Percentiles rank a stretch among this genome's conserved stretches.
Conservation (phyloP, 2,329 filamentous ascomycete genomes). For the Cordyceps militaris region DNA sequence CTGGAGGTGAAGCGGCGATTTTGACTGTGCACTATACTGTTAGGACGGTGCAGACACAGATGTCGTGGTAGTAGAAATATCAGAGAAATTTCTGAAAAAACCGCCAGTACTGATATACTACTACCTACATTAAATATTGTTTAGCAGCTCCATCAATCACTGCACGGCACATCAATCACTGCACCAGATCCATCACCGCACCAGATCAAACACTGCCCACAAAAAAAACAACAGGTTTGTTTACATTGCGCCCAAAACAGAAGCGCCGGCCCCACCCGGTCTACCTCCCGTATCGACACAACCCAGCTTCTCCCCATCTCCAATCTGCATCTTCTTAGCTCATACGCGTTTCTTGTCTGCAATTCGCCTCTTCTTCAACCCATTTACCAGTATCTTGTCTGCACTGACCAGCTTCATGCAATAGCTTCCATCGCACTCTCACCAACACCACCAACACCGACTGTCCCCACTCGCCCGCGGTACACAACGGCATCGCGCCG, state of each 20-base stretch:
- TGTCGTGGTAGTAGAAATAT: too few relatives aligned
- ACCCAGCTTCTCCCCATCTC: not conserved
- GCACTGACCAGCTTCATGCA: constrained; percentile 8
- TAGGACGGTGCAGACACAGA: too few relatives aligned
- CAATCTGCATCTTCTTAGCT: constrained; percentile 3
- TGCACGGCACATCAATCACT: too few relatives aligned
- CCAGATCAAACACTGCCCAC: too few relatives aligned
- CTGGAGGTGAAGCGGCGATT: too few relatives aligned
- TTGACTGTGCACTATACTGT: too few relatives aligned
- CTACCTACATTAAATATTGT: too few relatives aligned
- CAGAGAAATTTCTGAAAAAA: too few relatives aligned
- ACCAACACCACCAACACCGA: not conserved
- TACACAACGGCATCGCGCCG: constrained; percentile 15
- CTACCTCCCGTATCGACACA: not conserved
- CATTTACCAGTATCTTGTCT: constrained; percentile 2
- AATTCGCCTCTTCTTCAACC: not conserved
- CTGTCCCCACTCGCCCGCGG: not conserved
- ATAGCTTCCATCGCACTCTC: not conserved
- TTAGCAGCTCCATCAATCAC: too few relatives aligned
- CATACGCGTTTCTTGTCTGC: constrained; percentile 4
- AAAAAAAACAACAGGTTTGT: constrained; percentile 25
- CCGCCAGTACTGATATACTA: too few relatives aligned
- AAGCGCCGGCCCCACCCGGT: constrained; percentile 16
- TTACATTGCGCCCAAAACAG: constrained; percentile 30
- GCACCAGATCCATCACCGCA: too few relatives aligned